These are phyloP conservation scores for Keithomyces neogunnii DNA, from an alignment of 2,329 filamentous ascomycete genomes.

Conservation along the genomic window DNA sequence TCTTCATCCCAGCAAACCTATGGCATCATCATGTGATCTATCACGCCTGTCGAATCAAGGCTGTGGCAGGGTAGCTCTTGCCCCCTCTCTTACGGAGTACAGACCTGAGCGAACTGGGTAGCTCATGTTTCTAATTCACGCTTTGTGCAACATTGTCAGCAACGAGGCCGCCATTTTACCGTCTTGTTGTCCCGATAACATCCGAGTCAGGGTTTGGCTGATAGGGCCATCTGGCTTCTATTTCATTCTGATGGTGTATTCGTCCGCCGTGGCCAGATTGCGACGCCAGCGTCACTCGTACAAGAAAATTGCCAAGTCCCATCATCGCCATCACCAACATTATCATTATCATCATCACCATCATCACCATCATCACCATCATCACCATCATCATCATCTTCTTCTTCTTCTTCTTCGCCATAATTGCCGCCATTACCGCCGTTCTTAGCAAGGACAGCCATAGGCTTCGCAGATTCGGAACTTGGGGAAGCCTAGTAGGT, in stretches of 20 bases:
- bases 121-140: background rate
- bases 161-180: background rate
- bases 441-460: too few relatives aligned
- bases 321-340: too few relatives aligned
- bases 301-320: too few relatives aligned
- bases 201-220: background rate
- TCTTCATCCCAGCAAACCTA: constrained; percentile 1
- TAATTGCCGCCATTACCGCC: too few relatives aligned
- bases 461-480: too few relatives aligned
- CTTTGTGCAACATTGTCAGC: constrained; percentile 2
- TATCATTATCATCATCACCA: too few relatives aligned
- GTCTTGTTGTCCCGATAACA: constrained; percentile 2
- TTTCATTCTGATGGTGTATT: background rate
- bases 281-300: background rate
- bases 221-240: background rate
- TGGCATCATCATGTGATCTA: constrained; percentile 13
- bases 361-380: too few relatives aligned
- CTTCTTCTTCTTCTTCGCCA: too few relatives aligned
- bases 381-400: too few relatives aligned
- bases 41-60: constrained; percentile 10
- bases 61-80: constrained; percentile 7
- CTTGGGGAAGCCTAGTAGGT: too few relatives aligned
- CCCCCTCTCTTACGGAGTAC: constrained; percentile 2
- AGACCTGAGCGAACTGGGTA: background rate
- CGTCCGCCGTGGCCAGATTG: background rate